Conservation (phyloP, 1,284 basidiomycete genomes). For the Bondarzewia mesenterica region DNA sequence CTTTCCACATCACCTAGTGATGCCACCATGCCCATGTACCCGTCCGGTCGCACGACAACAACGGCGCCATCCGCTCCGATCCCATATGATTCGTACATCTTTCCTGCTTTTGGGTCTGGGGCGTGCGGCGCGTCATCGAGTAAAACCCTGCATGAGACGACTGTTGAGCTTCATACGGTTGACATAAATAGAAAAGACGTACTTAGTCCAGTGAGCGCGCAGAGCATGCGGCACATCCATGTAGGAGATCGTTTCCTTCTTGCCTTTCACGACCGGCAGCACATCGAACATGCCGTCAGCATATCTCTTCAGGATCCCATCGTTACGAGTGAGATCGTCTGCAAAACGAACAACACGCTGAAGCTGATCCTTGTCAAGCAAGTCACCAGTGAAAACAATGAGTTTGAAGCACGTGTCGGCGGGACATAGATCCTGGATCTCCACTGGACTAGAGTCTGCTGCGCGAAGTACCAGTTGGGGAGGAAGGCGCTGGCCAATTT, state of each 20-base stretch:
- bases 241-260: conserved; percentile 39
- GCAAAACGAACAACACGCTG: not conserved
- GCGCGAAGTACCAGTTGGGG: conserved; percentile 55
- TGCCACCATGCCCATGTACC: conserved; percentile 56
- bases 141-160: conserved; percentile 18
- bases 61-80: conserved; percentile 48
- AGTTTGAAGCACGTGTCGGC: conserved; percentile 67
- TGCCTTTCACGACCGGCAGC: no score
- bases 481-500: conserved; percentile 50
- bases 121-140: conserved; percentile 29
- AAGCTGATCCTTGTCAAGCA: conserved; percentile 12
- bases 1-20: conserved; percentile 35
- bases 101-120: conserved; percentile 27
- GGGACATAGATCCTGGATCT: conserved; percentile 63
- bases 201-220: conserved; percentile 64
- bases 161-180: no score
- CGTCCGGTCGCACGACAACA: conserved; percentile 66
- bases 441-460: conserved; percentile 51
- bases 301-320: not conserved
- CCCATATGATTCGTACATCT: conserved; percentile 42
- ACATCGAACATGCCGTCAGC: not conserved
- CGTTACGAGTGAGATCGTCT: not conserved
- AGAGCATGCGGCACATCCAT: conserved; percentile 41
- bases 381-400: conserved; percentile 58
- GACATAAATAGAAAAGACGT: conserved; percentile 12